phyloP scores from a whole-genome alignment of 2,329 filamentous ascomycete species.

The Sclerotinia nivalis region DNA sequence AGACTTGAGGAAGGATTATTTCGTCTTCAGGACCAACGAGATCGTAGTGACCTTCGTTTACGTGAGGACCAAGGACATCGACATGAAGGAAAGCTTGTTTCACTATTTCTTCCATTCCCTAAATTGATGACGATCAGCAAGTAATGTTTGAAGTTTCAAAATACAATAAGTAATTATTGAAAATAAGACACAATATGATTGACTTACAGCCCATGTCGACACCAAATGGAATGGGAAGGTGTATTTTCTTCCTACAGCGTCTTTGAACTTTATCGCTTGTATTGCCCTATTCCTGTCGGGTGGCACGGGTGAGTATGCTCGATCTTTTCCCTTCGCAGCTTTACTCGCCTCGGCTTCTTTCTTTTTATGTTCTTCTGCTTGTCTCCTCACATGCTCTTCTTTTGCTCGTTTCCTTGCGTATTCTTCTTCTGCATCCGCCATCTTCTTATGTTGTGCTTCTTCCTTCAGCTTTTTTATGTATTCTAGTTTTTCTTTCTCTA shows the following conservation, averaged over 20 bases:
- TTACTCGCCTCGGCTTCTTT: background rate
- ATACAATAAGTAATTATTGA: conserved; percentile 24
- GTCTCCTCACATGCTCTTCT: background rate
- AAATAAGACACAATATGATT: conserved; percentile 26
- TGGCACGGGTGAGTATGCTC: background rate
- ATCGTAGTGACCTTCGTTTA: conserved; percentile 78
- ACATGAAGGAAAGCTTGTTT: conserved; percentile 80
- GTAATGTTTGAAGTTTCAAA: background rate
- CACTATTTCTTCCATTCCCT: conserved; percentile 86
- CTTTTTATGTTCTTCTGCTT: background rate
- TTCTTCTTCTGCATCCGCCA: background rate
- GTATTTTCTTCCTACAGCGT: conserved; percentile 87
- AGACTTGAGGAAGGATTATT: conserved; percentile 78
- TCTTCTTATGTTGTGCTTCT: background rate
- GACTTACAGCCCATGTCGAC: conserved; percentile 72
- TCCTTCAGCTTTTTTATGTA: background rate
- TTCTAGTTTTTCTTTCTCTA: background rate
- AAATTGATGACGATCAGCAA: conserved; percentile 1
- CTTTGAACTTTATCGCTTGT: conserved; percentile 67
- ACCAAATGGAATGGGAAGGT: conserved; percentile 87
- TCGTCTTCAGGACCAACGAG: conserved; percentile 76
- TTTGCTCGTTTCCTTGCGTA: background rate
- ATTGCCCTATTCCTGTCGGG: background rate
- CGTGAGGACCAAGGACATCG: conserved; percentile 72
- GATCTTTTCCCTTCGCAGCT: conserved; percentile 3